These are phyloP conservation scores for Cymodocea nodosa DNA, from an alignment of 116 monocot species.

Conservation along the genomic window DNA sequence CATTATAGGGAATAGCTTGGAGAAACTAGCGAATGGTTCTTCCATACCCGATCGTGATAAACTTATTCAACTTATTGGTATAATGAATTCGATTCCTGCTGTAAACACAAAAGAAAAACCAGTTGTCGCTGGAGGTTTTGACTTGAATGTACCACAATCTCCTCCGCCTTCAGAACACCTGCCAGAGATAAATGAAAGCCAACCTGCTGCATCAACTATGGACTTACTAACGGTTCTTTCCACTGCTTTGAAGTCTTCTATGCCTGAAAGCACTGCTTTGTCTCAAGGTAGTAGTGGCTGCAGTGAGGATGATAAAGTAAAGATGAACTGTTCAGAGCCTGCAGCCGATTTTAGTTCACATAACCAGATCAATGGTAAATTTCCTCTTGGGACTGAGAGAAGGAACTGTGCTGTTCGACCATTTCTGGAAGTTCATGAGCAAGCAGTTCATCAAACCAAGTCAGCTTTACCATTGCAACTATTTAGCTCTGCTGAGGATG, in stretches of 20 bases:
- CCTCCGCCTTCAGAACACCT: conserved; percentile 23
- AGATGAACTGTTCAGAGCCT: conserved; percentile 15
- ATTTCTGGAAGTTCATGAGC: conserved; percentile 17
- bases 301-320: conserved; percentile 57
- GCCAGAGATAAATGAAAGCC: conserved; percentile 16
- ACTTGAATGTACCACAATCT: conserved; percentile 66
- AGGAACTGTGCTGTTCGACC: not conserved
- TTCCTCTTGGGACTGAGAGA: conserved; percentile 8
- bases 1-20: conserved; percentile 26
- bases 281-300: conserved; percentile 65
- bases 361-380: conserved; percentile 5
- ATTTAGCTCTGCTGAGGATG: conserved; percentile 66
- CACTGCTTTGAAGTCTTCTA: conserved; percentile 38
- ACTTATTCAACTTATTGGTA: conserved; percentile 56
- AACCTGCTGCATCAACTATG: conserved; percentile 32
- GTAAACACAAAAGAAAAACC: conserved; percentile 20
- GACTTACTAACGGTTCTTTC: conserved; percentile 70
- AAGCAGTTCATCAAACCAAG: conserved; percentile 8
- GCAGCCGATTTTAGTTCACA: conserved; percentile 33
- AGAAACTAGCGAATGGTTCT: conserved; percentile 22
- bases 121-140: conserved; percentile 39
- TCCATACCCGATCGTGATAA: conserved; percentile 46
- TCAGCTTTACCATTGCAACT: conserved; percentile 48
- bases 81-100: conserved; percentile 35
- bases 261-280: conserved; percentile 18